A percentile compares a stretch with the other conserved stretches of the same genome.
Evolutionary conservation across 2,329 filamentous ascomycete genomes (phyloP).

Genomic region (Truncatella angustata): DNA sequence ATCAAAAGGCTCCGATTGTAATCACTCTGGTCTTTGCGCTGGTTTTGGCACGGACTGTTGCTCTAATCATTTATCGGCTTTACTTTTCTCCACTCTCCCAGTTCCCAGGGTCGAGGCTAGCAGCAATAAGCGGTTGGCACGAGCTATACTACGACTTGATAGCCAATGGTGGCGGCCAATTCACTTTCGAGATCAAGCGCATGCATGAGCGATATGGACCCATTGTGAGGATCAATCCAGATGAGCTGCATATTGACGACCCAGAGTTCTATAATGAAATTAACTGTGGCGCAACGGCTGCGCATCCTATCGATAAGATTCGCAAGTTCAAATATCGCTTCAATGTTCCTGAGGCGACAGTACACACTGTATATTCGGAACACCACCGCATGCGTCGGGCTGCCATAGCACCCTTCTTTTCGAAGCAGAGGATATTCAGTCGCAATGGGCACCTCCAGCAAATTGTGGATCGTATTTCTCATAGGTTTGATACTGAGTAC

Average conservation of each 20-base stretch:
- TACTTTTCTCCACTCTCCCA: constrained; percentile 11
- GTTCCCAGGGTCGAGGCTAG: constrained; percentile 17
- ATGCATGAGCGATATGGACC: constrained; percentile 16
- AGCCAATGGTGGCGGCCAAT: constrained; percentile 10
- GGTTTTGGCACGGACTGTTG: neutral
- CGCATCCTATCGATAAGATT: constrained; percentile 9
- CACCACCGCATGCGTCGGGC: constrained; percentile 8
- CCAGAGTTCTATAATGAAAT: constrained; percentile 4
- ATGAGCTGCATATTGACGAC: constrained; percentile 5
- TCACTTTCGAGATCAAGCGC: constrained; percentile 13
- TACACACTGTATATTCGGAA: constrained; percentile 8
- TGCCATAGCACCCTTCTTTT: neutral
- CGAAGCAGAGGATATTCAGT: neutral
- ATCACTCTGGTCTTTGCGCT: neutral
- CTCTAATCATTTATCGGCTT: neutral
- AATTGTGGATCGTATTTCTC: neutral
- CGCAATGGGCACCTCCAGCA: neutral
- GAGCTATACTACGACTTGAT: constrained; percentile 18
- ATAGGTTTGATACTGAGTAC: neutral
- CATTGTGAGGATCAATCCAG: constrained; percentile 3
- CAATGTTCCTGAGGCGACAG: neutral
- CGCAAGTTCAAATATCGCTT: neutral
- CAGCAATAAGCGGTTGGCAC: constrained; percentile 14
- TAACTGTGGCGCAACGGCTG: neutral
- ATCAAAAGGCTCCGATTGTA: too few species aligned